phyloP scores from a whole-genome alignment of 2,329 filamentous ascomycete genomes.

The Neophaeococcomyces mojaviensis region DNA sequence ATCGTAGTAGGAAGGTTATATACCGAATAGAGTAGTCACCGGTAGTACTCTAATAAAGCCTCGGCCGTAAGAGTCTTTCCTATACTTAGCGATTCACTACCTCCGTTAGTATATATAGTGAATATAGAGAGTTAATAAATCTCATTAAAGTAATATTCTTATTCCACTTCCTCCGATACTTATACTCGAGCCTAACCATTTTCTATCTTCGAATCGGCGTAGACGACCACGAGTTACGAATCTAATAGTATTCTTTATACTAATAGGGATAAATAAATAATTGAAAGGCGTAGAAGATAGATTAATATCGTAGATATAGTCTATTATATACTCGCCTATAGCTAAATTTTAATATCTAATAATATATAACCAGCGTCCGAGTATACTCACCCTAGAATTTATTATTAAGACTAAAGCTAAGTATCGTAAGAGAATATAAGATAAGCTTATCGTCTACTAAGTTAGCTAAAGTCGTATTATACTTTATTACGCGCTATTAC shows the following conservation, averaged over 20 bases:
- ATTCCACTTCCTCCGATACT: constrained; percentile 4
- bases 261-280: constrained; percentile 19
- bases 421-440: constrained; percentile 20
- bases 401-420: constrained; percentile 11
- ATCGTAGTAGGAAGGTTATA: constrained; percentile 21
- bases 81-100: constrained; percentile 14
- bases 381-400: constrained; percentile 20
- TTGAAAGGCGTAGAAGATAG: constrained; percentile 16
- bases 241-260: constrained; percentile 21
- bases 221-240: constrained; percentile 15
- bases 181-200: constrained; percentile 2
- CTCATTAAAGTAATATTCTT: constrained; percentile 2
- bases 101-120: background rate
- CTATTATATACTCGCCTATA: constrained; percentile 21
- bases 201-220: constrained; percentile 4
- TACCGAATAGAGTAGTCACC: constrained; percentile 45
- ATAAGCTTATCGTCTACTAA: constrained; percentile 18
- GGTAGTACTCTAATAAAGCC: constrained; percentile 53
- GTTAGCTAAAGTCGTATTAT: background rate
- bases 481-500: background rate
- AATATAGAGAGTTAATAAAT: background rate
- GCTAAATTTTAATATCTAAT: background rate
- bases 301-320: constrained; percentile 19
- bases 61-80: constrained; percentile 65
- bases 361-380: background rate